Conservation (phyloP, 331 rosid genomes). For the Cydonia oblonga region DNA sequence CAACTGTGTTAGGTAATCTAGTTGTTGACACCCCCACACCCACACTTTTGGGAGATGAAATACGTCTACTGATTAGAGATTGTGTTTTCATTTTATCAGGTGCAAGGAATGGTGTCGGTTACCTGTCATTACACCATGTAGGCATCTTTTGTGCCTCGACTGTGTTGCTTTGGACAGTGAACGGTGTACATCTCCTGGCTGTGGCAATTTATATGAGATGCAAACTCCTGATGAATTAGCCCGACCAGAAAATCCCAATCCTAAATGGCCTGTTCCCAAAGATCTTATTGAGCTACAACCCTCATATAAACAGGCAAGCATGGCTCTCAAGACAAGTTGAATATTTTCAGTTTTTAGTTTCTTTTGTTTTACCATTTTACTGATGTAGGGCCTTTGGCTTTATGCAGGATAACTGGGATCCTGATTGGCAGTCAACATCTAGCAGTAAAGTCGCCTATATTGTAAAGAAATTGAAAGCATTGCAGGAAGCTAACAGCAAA, state of each 20-base stretch:
- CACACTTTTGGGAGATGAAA: not conserved
- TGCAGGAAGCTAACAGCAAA: conserved; percentile 46
- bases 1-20: conserved; percentile 61
- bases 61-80: conserved; percentile 5
- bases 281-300: conserved; percentile 98
- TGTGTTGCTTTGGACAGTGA: conserved; percentile 77
- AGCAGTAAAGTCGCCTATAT: conserved; percentile 91
- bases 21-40: not conserved
- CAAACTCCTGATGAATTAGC: conserved; percentile 70
- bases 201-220: conserved; percentile 76
- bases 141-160: conserved; percentile 81
- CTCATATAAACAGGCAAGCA: conserved; percentile 85
- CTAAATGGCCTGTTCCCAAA: conserved; percentile 95
- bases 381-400: conserved; percentile 8
- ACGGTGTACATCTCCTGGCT: conserved; percentile 78
- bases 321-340: conserved; percentile 1
- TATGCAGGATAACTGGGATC: conserved; percentile 91
- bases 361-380: not conserved
- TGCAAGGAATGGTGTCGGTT: conserved; percentile 95
- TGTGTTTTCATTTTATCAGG: conserved; percentile 31
- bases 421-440: conserved; percentile 98
- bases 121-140: conserved; percentile 87
- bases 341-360: not conserved
- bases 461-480: conserved; percentile 52
- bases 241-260: conserved; percentile 88